These are phyloP conservation scores for Helicocarpus griseus DNA, from an alignment of 2,329 filamentous ascomycete species.

Conservation along the genomic window DNA sequence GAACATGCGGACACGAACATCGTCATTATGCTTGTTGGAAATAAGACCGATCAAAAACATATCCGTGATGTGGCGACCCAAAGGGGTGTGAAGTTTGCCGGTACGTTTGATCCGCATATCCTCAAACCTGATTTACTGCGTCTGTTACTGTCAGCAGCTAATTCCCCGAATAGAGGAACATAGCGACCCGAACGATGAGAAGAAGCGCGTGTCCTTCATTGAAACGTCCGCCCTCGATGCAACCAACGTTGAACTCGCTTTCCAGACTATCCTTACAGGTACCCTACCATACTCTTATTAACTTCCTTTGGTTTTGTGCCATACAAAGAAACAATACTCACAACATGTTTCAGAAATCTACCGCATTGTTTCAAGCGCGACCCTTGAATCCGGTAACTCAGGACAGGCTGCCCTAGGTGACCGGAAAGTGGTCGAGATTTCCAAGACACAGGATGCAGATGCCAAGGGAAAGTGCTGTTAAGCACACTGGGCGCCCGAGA, in stretches of 20 bases:
- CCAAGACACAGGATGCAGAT: constrained; percentile 71
- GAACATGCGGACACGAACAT: constrained; percentile 98
- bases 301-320: neutral
- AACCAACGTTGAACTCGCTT: constrained; percentile 97
- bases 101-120: constrained; percentile 41
- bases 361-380: constrained; percentile 97
- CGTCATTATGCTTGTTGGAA: constrained; percentile 98
- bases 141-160: neutral
- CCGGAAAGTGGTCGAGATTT: constrained; percentile 71
- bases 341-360: constrained; percentile 69
- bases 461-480: constrained; percentile 50
- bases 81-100: constrained; percentile 95
- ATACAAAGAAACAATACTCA: constrained; percentile 9
- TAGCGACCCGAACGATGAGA: constrained; percentile 64
- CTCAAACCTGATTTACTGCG: constrained; percentile 10
- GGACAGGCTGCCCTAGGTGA: constrained; percentile 69
- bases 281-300: constrained; percentile 26
- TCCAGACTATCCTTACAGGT: constrained; percentile 99
- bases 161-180: constrained; percentile 8
- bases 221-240: constrained; percentile 97
- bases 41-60: constrained; percentile 99
- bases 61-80: constrained; percentile 93
- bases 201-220: constrained; percentile 97
- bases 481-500: constrained; percentile 9
- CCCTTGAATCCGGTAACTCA: constrained; percentile 79